Evolutionary conservation across 495 filamentous ascomycete genomes (phyloP).

Genomic region (Penicillium goetzii): DNA sequence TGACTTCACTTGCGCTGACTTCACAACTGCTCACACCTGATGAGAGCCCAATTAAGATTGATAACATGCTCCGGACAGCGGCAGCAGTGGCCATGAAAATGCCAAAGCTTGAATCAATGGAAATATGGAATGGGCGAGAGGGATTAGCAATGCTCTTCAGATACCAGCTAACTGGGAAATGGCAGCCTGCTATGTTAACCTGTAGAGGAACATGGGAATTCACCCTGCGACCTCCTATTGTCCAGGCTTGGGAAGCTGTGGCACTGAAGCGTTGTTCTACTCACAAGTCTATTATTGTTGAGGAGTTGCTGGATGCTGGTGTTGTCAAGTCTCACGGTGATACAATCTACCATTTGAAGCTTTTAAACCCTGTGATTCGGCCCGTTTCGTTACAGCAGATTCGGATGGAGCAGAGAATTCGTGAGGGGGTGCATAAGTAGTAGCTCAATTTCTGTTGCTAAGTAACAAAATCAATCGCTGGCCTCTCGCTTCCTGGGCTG

Average conservation of each 20-base stretch:
- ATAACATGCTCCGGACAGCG: conserved; percentile 29
- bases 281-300: not conserved
- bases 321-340: not conserved
- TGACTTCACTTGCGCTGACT: conserved; percentile 32
- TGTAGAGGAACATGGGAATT: not conserved
- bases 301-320: not conserved
- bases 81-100: not conserved
- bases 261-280: not conserved
- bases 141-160: not conserved
- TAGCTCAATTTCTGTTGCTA: not conserved
- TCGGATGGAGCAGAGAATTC: not conserved
- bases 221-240: not conserved
- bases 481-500: not conserved
- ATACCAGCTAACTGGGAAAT: not conserved
- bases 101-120: not conserved
- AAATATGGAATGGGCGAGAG: not conserved
- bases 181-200: not conserved
- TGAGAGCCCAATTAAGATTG: conserved; percentile 29
- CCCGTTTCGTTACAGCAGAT: conserved; percentile 1
- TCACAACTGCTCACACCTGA: conserved; percentile 33
- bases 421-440: not conserved
- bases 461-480: not conserved
- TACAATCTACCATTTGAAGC: not conserved
- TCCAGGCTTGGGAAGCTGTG: not conserved
- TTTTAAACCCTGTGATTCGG: not conserved